phyloP scores from a whole-genome alignment of 2,329 filamentous ascomycete species.

The Apiospora rasikravindrae region DNA sequence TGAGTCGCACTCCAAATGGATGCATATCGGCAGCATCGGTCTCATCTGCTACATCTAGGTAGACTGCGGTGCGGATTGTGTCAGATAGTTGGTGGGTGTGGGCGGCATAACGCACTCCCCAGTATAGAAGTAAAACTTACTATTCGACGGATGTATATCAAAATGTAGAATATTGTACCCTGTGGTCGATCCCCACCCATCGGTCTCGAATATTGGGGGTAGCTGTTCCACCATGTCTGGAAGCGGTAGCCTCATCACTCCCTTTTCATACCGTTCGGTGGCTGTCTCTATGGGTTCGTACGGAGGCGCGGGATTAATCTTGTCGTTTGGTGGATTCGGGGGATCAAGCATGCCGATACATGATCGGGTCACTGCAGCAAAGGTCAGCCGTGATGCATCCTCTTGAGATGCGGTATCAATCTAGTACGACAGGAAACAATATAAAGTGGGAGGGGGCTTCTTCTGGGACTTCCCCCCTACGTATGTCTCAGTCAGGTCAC shows the following conservation, averaged over 20 bases:
- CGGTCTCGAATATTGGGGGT: background rate
- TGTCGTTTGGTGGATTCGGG: background rate
- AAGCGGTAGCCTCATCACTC: slow-evolving; percentile 4
- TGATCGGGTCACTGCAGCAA: background rate
- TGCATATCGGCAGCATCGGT: background rate
- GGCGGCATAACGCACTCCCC: background rate
- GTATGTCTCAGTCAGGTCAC: background rate
- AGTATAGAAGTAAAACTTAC: background rate
- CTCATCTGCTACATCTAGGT: background rate
- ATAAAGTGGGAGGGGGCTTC: too few relatives aligned
- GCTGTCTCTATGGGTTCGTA: background rate
- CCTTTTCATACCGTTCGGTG: background rate
- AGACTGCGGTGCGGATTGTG: background rate
- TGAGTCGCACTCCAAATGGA: background rate
- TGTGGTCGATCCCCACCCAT: background rate
- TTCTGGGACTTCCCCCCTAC: too few relatives aligned
- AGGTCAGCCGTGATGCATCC: background rate
- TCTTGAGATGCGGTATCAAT: background rate
- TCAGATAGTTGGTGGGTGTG: background rate
- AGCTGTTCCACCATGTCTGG: background rate
- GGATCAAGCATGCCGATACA: slow-evolving; percentile 12
- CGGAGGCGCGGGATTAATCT: background rate
- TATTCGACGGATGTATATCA: background rate
- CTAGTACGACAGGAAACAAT: background rate
- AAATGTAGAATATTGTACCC: background rate